Evolutionary conservation across 371 early-diverging fungal genomes (phyloP).

Genomic region (Mortierella sp.): DNA sequence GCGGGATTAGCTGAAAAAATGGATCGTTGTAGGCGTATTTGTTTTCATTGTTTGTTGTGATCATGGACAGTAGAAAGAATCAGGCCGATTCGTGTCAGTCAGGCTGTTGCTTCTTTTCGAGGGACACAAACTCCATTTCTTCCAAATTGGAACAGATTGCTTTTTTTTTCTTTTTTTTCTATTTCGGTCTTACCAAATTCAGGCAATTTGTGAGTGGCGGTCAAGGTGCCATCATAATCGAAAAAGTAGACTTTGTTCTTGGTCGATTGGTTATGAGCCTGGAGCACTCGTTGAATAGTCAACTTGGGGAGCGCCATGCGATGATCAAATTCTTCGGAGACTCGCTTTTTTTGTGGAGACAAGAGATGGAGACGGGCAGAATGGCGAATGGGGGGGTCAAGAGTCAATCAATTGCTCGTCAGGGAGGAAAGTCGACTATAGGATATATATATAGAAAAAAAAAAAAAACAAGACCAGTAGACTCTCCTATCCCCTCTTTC

Average conservation of each 20-base stretch:
- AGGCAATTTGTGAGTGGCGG: slow-evolving; percentile 84
- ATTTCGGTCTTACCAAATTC: slow-evolving; percentile 84
- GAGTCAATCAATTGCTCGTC: not conserved
- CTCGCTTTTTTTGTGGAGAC: slow-evolving; percentile 15
- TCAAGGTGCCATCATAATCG: slow-evolving; percentile 97
- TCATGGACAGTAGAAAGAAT: not conserved
- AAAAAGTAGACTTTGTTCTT: slow-evolving; percentile 80
- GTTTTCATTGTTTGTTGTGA: not conserved
- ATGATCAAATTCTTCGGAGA: slow-evolving; percentile 65
- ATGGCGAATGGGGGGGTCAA: not conserved
- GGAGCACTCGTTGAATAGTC: slow-evolving; percentile 56
- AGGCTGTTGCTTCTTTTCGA: too few species aligned
- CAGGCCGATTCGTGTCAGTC: not conserved
- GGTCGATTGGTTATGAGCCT: slow-evolving; percentile 55
- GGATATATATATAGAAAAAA: not conserved
- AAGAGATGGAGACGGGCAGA: not conserved
- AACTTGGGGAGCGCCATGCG: slow-evolving; percentile 77
- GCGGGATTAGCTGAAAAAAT: slow-evolving; percentile 69
- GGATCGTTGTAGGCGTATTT: not conserved
- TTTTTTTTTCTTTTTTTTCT: too few species aligned
- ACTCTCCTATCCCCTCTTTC: not conserved
- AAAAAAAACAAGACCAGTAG: not conserved
- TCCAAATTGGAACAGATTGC: too few species aligned
- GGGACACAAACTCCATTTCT: too few species aligned
- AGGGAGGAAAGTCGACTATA: not conserved